Conservation (phyloP, 257 asterid species). For the Solanum bulbocastanum region DNA sequence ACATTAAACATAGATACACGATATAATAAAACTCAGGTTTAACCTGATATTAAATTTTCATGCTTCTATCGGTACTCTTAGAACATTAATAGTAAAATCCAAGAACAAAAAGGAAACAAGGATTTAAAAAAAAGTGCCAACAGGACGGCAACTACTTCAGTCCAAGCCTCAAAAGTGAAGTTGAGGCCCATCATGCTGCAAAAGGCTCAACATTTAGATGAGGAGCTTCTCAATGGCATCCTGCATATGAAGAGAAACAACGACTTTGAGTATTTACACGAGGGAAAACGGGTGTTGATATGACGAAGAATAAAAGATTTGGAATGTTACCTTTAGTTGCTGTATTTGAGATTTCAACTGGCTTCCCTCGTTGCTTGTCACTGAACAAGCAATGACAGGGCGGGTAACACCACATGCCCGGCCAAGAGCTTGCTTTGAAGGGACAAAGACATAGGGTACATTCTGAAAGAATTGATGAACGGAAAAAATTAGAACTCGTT, state of each 20-base stretch:
- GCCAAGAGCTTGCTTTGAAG: constrained; percentile 54
- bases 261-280: not conserved
- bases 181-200: constrained; percentile 32
- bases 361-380: constrained; percentile 81
- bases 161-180: constrained; percentile 25
- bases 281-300: not conserved
- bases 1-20: not conserved
- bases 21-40: not conserved
- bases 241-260: not conserved
- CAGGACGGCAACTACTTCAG: constrained; percentile 16
- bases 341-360: constrained; percentile 85
- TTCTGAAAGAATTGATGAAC: constrained; percentile 15
- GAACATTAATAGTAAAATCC: not conserved
- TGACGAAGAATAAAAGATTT: not conserved
- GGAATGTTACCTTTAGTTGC: constrained; percentile 48
- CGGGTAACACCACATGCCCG: constrained; percentile 92
- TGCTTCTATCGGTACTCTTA: not conserved
- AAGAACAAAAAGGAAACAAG: not conserved
- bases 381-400: constrained; percentile 85
- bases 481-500: not conserved
- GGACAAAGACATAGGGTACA: constrained; percentile 37
- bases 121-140: not conserved
- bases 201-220: constrained; percentile 12
- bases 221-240: constrained; percentile 36
- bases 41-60: not conserved